These are phyloP conservation scores for Fermentozyma sake DNA, from an alignment of 1,139 yeast species.

Conservation along the genomic window DNA sequence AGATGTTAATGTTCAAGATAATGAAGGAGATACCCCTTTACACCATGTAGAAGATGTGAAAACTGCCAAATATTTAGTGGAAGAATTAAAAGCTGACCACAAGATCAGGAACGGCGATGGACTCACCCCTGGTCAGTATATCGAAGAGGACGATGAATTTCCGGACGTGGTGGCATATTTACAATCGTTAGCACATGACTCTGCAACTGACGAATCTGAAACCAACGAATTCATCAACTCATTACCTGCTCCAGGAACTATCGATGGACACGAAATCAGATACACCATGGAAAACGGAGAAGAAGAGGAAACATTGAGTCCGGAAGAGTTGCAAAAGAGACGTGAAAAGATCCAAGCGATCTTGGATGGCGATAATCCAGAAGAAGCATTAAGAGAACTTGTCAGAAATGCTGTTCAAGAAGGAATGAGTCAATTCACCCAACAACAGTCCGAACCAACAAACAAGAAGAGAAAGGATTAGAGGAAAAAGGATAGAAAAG, in stretches of 20 bases:
- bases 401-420: slow-evolving; percentile 62
- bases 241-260: slow-evolving; percentile 38
- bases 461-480: slow-evolving; percentile 22
- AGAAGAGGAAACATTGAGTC: slow-evolving; percentile 12
- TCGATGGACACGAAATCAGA: slow-evolving; percentile 53
- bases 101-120: slow-evolving; percentile 66
- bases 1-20: slow-evolving; percentile 74
- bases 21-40: slow-evolving; percentile 92
- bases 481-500: background rate
- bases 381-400: slow-evolving; percentile 67
- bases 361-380: slow-evolving; percentile 71
- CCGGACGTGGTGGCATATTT: slow-evolving; percentile 73
- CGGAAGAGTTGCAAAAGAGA: slow-evolving; percentile 47
- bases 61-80: slow-evolving; percentile 63
- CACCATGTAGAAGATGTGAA: slow-evolving; percentile 78
- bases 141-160: slow-evolving; percentile 81
- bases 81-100: slow-evolving; percentile 63
- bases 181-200: slow-evolving; percentile 41
- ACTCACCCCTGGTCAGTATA: slow-evolving; percentile 60
- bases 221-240: slow-evolving; percentile 15
- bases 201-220: slow-evolving; percentile 13
- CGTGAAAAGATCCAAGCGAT: slow-evolving; percentile 66
- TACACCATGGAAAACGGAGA: slow-evolving; percentile 50
- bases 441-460: slow-evolving; percentile 14
- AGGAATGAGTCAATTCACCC: slow-evolving; percentile 31